Base-by-base conservation (phyloP, 176 grass and related monocot species). In the Pontederia paniculata region DNA sequence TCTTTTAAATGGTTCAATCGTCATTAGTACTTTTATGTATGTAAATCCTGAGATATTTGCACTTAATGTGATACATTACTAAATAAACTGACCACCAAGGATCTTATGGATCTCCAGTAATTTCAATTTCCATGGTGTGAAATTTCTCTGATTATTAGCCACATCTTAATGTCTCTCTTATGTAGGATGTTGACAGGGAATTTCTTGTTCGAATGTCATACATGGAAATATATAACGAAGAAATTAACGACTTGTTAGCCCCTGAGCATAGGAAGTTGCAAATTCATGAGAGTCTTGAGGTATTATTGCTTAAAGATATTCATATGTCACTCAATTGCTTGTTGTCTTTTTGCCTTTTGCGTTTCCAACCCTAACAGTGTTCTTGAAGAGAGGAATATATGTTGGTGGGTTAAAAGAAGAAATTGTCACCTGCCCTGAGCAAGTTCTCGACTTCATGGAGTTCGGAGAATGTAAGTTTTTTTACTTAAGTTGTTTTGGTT, bases 141-240 rank as follows among this genome's bases (percentile, higher is more conserved):
- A 13, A 50, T 50, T 50, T 50, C 6, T 50, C 11, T 50, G 15
- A 50, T 74, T 4, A 41, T 59, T 57, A 68, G 10, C 63, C 65
- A 56, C 17, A 64, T 52, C 42, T 48, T 28, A 2, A 49, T 77
- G 69, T 48, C 17, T 20, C 65, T 57, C 47, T 73, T 17, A 4
- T 71, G 52, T 74, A 96, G 91, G 77, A 89, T 71, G 70, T 67
- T 69, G 79, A 87, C 51, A 76, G 91, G 65, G 91, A 97, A 53
- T 97, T 97, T 41, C 79, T 97, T 75, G 66, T 97, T 46, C 83
- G 86, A 10, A 89, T 97, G 91, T 97, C 86, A 49, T 97, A 97
- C 51, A 89, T 97, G 91, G 91, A 97, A 73, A 89, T 96, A 23
- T 96, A 89, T 52, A 96, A 96, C 78, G 90, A 96, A 78, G 85